A percentile compares a stretch with the other conserved stretches of the same genome.
These are phyloP conservation scores for Remersonia thermophila DNA, from an alignment of 2,329 filamentous ascomycete genomes.

Conservation along the genomic window DNA sequence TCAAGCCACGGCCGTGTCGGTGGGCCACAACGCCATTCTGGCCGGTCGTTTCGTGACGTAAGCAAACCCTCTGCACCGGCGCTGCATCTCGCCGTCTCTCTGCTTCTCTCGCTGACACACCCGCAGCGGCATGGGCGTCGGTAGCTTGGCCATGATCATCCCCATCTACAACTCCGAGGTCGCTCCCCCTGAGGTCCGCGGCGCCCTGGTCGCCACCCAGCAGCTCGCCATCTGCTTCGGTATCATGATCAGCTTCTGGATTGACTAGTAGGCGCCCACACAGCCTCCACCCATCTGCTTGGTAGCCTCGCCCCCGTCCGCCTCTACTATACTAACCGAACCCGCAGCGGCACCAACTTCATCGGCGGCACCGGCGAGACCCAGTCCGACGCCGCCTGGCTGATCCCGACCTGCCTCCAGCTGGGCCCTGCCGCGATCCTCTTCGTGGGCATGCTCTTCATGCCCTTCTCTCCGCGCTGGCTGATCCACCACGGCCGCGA, in stretches of 20 bases:
- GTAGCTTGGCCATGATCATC: constrained; percentile 52
- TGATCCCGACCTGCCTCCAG: constrained; percentile 60
- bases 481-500: constrained; percentile 59
- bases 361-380: constrained; percentile 40
- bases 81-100: not conserved
- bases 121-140: constrained; percentile 50
- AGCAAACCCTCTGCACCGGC: constrained; percentile 8
- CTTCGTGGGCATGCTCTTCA: constrained; percentile 60
- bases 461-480: constrained; percentile 71
- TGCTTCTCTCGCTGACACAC: not conserved
- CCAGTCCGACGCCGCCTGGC: constrained; percentile 60
- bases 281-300: not conserved
- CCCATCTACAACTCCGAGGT: constrained; percentile 37
- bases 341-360: constrained; percentile 45
- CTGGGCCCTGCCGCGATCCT: constrained; percentile 54
- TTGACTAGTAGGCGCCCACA: constrained; percentile 36
- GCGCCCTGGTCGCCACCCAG: constrained; percentile 34
- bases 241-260: constrained; percentile 54
- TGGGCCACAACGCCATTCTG: constrained; percentile 48
- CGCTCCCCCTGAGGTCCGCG: constrained; percentile 35
- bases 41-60: constrained; percentile 60
- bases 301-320: too few species aligned
- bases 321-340: constrained; percentile 9
- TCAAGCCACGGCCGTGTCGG: constrained; percentile 48
- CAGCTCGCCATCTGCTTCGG: constrained; percentile 48